phyloP scores from a whole-genome alignment of 805 yeast species.

The Hyphopichia homilentoma region DNA sequence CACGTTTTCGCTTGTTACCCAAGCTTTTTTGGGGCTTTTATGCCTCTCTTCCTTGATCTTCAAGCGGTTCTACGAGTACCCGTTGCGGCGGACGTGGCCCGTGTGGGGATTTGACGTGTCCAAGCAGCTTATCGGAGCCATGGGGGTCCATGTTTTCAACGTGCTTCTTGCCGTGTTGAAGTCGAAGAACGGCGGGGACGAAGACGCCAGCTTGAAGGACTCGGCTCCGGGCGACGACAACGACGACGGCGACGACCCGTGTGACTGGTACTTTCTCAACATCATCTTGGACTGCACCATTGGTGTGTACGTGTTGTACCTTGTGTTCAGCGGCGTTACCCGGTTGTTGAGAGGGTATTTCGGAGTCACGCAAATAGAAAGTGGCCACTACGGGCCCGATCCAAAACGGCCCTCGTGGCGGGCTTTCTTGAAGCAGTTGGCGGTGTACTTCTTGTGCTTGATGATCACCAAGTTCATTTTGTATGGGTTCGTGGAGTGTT shows the following conservation, averaged over 20 bases:
- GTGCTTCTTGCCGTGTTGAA: conserved; percentile 64
- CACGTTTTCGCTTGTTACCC: conserved; percentile 80
- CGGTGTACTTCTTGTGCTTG: conserved; percentile 61
- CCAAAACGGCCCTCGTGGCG: conserved; percentile 51
- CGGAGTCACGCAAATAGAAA: conserved; percentile 37
- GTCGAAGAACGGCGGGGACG: conserved; percentile 19
- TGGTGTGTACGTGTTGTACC: conserved; percentile 77
- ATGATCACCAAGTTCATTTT: conserved; percentile 64
- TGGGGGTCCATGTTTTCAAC: conserved; percentile 79
- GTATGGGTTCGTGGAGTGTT: conserved; percentile 58
- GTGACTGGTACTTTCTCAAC: conserved; percentile 93
- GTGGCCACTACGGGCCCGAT: conserved; percentile 61
- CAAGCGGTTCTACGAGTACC: conserved; percentile 76
- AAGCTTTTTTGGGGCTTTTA: conserved; percentile 68
- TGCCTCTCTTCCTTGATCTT: conserved; percentile 70
- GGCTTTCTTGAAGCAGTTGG: conserved; percentile 69
- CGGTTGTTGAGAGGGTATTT: conserved; percentile 41
- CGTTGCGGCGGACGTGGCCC: conserved; percentile 76
- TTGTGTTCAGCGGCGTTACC: conserved; percentile 46
- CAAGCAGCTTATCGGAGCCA: conserved; percentile 85
- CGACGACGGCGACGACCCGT: conserved; percentile 57
- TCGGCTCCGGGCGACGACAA: conserved; percentile 4
- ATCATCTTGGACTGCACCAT: conserved; percentile 88
- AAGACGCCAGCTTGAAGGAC: conserved; percentile 5
- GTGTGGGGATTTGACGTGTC: conserved; percentile 89